Base-by-base conservation (phyloP, 129 eudicot species). In the Helianthus tuberosus region DNA sequence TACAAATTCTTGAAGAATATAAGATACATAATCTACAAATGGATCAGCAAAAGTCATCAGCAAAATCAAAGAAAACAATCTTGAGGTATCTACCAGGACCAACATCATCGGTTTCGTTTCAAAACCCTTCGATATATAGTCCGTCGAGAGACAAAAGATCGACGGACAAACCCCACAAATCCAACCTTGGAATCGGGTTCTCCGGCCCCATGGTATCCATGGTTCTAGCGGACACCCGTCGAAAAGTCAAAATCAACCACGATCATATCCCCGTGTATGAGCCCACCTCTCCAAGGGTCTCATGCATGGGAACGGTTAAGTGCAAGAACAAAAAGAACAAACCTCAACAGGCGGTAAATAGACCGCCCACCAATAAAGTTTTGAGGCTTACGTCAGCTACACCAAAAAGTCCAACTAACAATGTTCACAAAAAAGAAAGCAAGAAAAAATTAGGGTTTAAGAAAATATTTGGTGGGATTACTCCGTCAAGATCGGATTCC, bases 221-320 rank as follows among this genome's bases (percentile, higher is more conserved):
- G 82, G 53, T 78, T 63, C 96, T 86, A 39, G 92, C 79, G 0
- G 90, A 88, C 23, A 92, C 92, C 38, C 83, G 91, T 17, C 71
- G 73, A 13, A 84, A 62, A 74, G 57, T 87, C 41, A 85, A 67
- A 25, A 80, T 59, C 76, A 68, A 67, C 5, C 71, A 61, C 13
- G 77, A 78, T 71, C 64, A 71, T 61, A 74, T 65, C 38, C 64
- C 64, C 1, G 51, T 80, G 7, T 89, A 84, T 11, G 95, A 89
- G 64, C 96, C 94, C 72, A 85, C 92, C 0, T 89, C 96, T 1
- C 96, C 96, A 0, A 79, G 86, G 64, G 86, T 93, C 54, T 87
- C 95, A 3, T 93, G 98, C 78, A 87, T 90, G 90, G 98, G 98
- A 2, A 89, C 81, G 43, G 82, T 90, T 75, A 93, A 90, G 87